phyloP scores from a whole-genome alignment of 345 rosid genomes.

The Boechera retrofracta region DNA sequence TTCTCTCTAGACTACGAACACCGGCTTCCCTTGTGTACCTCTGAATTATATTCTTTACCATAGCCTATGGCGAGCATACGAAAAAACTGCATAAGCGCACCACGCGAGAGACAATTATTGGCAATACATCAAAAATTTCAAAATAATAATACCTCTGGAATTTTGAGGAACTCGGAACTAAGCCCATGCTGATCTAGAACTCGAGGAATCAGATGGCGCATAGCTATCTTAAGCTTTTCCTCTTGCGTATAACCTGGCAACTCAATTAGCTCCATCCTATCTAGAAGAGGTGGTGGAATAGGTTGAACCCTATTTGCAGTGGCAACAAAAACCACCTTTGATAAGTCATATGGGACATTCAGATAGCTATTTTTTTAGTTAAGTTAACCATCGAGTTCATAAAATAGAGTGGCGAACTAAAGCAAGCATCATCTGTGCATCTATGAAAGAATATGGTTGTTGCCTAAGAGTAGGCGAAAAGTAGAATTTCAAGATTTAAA shows the following conservation, averaged over 20 bases:
- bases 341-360: constrained; percentile 97
- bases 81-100: constrained; percentile 26
- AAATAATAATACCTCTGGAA: constrained; percentile 76
- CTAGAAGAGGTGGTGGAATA: constrained; percentile 93
- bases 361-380: constrained; percentile 72
- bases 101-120: neutral
- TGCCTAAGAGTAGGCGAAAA: constrained; percentile 7
- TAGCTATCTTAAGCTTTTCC: constrained; percentile 93
- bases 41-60: constrained; percentile 85
- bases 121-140: neutral
- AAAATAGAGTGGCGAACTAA: neutral
- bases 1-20: constrained; percentile 88
- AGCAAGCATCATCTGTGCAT: neutral
- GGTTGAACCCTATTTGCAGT: constrained; percentile 96
- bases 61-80: constrained; percentile 52
- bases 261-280: constrained; percentile 98
- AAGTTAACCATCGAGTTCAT: constrained; percentile 47
- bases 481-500: constrained; percentile 9
- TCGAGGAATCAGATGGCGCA: constrained; percentile 92
- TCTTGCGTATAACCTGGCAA: constrained; percentile 96
- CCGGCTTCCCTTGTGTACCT: constrained; percentile 99
- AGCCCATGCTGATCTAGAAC: constrained; percentile 96
- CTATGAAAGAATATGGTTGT: constrained; percentile 8
- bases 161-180: constrained; percentile 82
- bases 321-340: constrained; percentile 93